Base-by-base conservation (phyloP, 2,329 filamentous ascomycete genomes). In the Exophiala sp. region DNA sequence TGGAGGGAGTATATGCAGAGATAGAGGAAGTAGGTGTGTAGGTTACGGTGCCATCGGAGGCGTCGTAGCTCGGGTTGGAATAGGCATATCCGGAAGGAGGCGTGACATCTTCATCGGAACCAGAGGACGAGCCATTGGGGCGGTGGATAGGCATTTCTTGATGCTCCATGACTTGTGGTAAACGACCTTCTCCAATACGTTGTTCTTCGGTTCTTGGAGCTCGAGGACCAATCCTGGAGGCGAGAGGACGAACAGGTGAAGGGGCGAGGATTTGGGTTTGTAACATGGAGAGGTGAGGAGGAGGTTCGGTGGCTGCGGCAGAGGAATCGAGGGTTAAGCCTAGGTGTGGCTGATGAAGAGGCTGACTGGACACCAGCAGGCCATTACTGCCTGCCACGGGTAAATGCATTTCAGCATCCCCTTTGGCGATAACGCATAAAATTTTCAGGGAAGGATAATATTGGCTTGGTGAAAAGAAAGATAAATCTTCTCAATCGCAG, bases 101-200 rank as follows among this genome's bases (percentile, higher is more conserved):
- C 24, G 68, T 65, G 16, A 66, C 65, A 35, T 69, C 62, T 52
- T 75, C 72, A 52, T 74, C 72, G 35, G 71, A 70, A 36, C 59
- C 56, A 20, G 62, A 61, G 12, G 71, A 75, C 33, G 69, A 72
- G 33, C 67, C 71, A 53, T 34, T 47, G 51, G 72, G 71, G 12
- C 71, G 72, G 54, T 75, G 73, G 55, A 68, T 64, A 40, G 66
- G 62, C 55, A 71, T 65, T 55, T 74, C 73, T 47, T 72, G 65
- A 52, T 69, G 68, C 65, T 76, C 74, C 72, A 76, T 73, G 59
- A 66, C 62, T 14, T 53, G 54, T 43, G 57, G 57, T 45, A 60
- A 47, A 43, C 59, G 50, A 24, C 55, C 57, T 52, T 58, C 47
- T 47, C 54, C 59, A 18, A 60, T 39, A 33, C 59, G 57, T 48